Percentiles rank a stretch among this genome's conserved stretches.
phyloP scores from a whole-genome alignment of 192 early-diverging fungal species.

The Backusella mclennaniae region DNA sequence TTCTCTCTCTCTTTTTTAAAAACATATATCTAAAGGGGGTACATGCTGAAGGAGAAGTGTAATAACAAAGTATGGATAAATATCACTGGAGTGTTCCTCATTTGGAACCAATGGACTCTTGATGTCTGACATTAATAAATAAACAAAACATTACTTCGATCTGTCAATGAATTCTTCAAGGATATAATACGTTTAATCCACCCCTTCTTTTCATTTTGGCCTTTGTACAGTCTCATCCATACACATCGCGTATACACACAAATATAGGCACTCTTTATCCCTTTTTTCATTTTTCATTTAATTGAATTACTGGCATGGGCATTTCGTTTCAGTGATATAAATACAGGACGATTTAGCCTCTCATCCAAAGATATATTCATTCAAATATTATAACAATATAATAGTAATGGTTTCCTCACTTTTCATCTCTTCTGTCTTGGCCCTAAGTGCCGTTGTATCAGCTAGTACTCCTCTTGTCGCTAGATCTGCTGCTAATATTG shows the following conservation, averaged over 20 bases:
- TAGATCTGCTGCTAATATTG: not conserved
- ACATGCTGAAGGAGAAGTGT: not conserved
- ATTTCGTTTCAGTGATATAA: not conserved
- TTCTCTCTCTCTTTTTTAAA: not conserved
- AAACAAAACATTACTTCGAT: not conserved
- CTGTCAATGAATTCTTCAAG: not conserved
- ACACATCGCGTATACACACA: not conserved
- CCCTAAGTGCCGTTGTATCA: not conserved
- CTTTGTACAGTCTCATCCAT: not conserved
- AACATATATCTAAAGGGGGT: not conserved
- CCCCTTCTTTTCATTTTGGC: not conserved
- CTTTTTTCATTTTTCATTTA: conserved; percentile 3
- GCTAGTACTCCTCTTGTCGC: not conserved
- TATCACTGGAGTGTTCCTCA: not conserved
- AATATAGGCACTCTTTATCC: not conserved
- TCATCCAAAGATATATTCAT: not conserved
- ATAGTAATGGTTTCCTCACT: not conserved
- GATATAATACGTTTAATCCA: not conserved
- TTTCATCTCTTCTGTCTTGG: not conserved
- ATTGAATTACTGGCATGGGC: not conserved
- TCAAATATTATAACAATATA: not conserved
- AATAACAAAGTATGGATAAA: not conserved
- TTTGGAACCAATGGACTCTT: not conserved
- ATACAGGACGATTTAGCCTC: not conserved
- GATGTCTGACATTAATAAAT: not conserved